These are phyloP conservation scores for Phyllosticta paracitricarpa DNA, from an alignment of 2,329 filamentous ascomycete genomes.

Conservation along the genomic window DNA sequence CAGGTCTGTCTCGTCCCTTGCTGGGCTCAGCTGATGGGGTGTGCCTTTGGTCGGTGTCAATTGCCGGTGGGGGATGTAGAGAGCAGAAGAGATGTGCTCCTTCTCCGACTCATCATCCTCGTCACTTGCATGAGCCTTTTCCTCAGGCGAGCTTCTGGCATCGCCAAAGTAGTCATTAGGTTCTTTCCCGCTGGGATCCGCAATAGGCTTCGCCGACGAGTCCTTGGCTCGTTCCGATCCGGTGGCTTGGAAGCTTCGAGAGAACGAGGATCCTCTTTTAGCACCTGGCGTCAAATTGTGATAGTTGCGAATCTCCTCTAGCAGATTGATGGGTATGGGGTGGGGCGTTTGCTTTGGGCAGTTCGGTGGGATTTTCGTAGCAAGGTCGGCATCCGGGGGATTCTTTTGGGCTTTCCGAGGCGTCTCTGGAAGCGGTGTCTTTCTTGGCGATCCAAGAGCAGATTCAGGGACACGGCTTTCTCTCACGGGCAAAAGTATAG, in stretches of 20 bases:
- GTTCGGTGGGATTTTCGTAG: background rate
- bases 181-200: constrained; percentile 9
- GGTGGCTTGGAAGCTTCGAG: constrained; percentile 38
- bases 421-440: background rate
- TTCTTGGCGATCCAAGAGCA: constrained; percentile 3
- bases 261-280: constrained; percentile 37
- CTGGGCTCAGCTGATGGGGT: constrained; percentile 3
- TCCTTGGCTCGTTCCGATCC: constrained; percentile 25
- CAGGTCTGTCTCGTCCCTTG: background rate
- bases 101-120: constrained; percentile 60
- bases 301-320: constrained; percentile 49
- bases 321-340: constrained; percentile 37
- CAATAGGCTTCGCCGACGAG: constrained; percentile 14
- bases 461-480: background rate
- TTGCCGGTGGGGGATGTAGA: constrained; percentile 69
- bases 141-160: background rate
- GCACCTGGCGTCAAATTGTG: constrained; percentile 41
- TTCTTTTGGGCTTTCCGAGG: background rate
- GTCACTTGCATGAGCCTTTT: constrained; percentile 15
- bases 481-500: background rate
- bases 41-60: constrained; percentile 16
- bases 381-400: background rate
- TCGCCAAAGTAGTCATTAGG: constrained; percentile 8
- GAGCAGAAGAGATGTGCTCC: constrained; percentile 78
- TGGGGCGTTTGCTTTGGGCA: background rate